These are phyloP conservation scores for Ulota crispa DNA, from an alignment of 225 moss, liverwort and hornwort species.

Conservation along the genomic window DNA sequence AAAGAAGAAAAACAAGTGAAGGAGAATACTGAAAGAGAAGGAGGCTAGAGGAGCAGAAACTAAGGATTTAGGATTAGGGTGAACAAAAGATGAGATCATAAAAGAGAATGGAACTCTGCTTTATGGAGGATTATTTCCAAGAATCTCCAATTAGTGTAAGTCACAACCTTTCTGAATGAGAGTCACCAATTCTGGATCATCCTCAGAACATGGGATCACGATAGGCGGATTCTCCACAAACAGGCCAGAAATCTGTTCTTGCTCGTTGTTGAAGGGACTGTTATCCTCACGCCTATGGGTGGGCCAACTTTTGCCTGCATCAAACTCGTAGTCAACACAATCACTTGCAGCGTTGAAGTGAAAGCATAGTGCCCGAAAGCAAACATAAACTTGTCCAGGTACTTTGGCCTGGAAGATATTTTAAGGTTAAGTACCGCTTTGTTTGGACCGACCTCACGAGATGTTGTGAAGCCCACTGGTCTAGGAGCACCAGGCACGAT, in stretches of 20 bases:
- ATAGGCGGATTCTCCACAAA: neutral
- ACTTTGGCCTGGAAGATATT: neutral
- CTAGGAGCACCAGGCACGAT: slow-evolving; percentile 3
- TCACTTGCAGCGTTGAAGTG: slow-evolving; percentile 9
- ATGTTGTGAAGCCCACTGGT: neutral
- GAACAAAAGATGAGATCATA: too few species aligned
- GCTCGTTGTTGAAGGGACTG: neutral
- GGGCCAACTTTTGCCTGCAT: neutral
- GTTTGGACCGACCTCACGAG: neutral
- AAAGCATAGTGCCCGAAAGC: slow-evolving; percentile 17
- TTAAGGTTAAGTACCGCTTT: neutral
- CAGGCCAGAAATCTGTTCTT: slow-evolving; percentile 10
- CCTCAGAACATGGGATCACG: too few species aligned
- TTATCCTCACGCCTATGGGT: slow-evolving; percentile 1
- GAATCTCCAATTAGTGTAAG: too few species aligned
- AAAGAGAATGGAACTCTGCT: too few species aligned
- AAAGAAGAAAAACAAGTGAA: too few species aligned
- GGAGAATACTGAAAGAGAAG: too few species aligned
- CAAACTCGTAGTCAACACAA: neutral
- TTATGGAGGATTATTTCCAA: too few species aligned
- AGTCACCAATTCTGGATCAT: too few species aligned
- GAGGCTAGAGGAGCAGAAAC: too few species aligned
- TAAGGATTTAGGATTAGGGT: too few species aligned
- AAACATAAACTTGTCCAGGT: slow-evolving; percentile 16
- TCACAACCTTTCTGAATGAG: too few species aligned